These are phyloP conservation scores for Chrysochromulina parva DNA, from an alignment of 78 protist genomes.

Conservation along the genomic window DNA sequence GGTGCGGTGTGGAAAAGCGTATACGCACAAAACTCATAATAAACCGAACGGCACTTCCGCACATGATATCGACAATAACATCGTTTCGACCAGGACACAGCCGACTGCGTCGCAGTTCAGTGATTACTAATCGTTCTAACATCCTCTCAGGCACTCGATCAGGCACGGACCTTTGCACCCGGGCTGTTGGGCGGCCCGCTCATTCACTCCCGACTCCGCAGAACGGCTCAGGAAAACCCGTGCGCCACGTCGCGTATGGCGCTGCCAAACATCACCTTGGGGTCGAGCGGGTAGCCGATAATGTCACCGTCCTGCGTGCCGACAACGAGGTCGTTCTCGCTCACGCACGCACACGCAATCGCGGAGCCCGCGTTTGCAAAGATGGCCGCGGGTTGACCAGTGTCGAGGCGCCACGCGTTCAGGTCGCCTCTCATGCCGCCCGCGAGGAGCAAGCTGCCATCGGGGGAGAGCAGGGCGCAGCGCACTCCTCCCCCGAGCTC, in stretches of 20 bases:
- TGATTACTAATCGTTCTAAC: no score
- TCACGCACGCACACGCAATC: neutral
- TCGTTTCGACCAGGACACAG: no score
- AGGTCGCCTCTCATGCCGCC: neutral
- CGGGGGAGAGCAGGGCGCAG: neutral
- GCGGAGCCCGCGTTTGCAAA: neutral
- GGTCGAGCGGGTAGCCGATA: neutral
- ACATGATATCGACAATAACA: no score
- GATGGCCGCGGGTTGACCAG: neutral
- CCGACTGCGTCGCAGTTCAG: no score
- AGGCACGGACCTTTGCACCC: no score
- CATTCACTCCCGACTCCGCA: no score
- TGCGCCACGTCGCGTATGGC: neutral
- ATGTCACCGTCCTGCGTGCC: slow-evolving; percentile 11
- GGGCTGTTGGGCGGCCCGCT: no score
- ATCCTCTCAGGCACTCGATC: no score
- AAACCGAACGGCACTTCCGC: no score
- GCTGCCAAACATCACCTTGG: neutral
- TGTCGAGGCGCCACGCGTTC: neutral
- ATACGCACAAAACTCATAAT: no score
- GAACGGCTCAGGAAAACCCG: no score
- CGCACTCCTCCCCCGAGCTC: neutral
- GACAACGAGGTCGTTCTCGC: neutral
- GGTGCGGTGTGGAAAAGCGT: no score
- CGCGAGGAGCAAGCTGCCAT: neutral